Evolutionary conservation across 2,329 filamentous ascomycete genomes (phyloP).

Genomic region (Sphaerulina vaccinii): DNA sequence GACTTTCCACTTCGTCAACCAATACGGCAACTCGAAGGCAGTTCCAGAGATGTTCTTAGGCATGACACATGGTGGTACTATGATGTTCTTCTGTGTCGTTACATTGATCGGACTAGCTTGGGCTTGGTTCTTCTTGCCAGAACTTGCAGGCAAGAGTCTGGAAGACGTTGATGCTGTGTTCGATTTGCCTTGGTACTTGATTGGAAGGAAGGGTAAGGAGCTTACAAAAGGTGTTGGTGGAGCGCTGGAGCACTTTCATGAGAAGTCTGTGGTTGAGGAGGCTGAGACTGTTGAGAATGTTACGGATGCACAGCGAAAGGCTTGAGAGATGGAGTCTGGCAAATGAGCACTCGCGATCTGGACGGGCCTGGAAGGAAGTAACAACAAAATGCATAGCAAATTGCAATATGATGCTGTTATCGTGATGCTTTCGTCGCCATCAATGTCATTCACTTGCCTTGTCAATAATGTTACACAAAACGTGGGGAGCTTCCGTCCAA

Average conservation of each 20-base stretch:
- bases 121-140: constrained; percentile 60
- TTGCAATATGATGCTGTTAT: no score
- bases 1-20: constrained; percentile 70
- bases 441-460: no score
- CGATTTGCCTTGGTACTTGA: constrained; percentile 72
- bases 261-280: constrained; percentile 26
- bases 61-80: constrained; percentile 63
- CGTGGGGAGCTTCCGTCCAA: no score
- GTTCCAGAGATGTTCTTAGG: constrained; percentile 70
- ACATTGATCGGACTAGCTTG: constrained; percentile 64
- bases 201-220: constrained; percentile 52
- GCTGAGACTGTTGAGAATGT: constrained; percentile 28
- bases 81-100: constrained; percentile 71
- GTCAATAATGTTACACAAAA: no score
- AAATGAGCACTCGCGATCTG: background rate
- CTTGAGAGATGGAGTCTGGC: constrained; percentile 4
- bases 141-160: constrained; percentile 53
- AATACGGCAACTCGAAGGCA: constrained; percentile 71
- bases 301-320: constrained; percentile 18
- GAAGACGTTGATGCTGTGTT: constrained; percentile 55
- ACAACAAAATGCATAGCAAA: no score
- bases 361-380: no score
- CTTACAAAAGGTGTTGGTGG: constrained; percentile 30
- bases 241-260: constrained; percentile 27
- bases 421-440: no score